Evolutionary conservation across 2,329 filamentous ascomycete species (phyloP), one percentile per base, ranked within the genome.

Genomic region (Ophiocordyceps sinensis): DNA sequence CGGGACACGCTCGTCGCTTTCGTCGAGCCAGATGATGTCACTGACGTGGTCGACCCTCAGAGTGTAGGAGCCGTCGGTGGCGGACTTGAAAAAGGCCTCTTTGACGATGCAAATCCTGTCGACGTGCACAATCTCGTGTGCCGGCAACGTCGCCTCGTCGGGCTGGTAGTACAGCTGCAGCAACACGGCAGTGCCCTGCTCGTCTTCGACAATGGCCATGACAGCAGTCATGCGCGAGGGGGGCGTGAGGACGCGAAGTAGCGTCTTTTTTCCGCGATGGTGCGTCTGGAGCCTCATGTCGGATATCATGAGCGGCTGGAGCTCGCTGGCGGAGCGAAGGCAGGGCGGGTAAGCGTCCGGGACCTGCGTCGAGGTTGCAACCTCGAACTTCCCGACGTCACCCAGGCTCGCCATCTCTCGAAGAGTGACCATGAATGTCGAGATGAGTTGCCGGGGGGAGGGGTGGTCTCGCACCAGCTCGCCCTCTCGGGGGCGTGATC

Each of bases 21-120:
- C 39, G 1, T 54, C 40, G 2, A 73, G 43, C 43, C 57, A 59
- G 3, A 64, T 44, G 15, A 75, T 46, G 42, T 77, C 71, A 14
- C 62, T 65, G 14, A 67, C 48, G 49, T 77, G 72, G 43, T 77
- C 72, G 7, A 74, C 66, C 6, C 70, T 61, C 21, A 77, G 29
- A 0, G 54, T 58, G 49, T 68, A 70, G 0, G 53, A 38, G 2
- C 63, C 63, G 26, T 64, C 51, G 0, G 49, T 51, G 21, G 57
- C 56, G 0, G 50, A 28, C 45, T 67, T 71, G 47, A 75, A 62
- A 47, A 65, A 76, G 0, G 71, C 71, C 43, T 76, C 71, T 45
- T 75, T 77, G 26, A 77, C 40, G 26, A 75, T 48, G 11, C 64
- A 57, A 0, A 65, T 48, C 12, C 52, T 54, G 1, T 56, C 54